These are phyloP conservation scores for Syzygium aromaticum DNA, from an alignment of 345 rosid species.

Conservation along the genomic window DNA sequence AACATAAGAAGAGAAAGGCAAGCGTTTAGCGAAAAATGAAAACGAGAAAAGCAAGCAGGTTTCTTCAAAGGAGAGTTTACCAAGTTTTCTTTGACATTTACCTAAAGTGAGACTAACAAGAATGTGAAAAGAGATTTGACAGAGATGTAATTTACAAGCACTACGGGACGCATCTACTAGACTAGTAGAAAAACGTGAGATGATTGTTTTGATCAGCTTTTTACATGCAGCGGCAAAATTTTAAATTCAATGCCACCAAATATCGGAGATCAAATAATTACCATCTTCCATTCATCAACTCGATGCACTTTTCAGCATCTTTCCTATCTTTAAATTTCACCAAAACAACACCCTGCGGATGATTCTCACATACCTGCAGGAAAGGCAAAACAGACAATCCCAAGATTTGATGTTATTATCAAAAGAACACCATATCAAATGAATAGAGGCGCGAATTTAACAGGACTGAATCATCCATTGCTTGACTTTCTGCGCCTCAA, in stretches of 20 bases:
- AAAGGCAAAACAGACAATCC: not conserved
- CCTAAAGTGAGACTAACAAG: not conserved
- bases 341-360: constrained; percentile 90
- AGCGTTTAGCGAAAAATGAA: not conserved
- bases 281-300: constrained; percentile 95
- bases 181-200: not conserved
- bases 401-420: not conserved
- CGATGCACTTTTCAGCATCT: constrained; percentile 85
- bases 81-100: not conserved
- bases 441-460: not conserved
- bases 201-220: not conserved
- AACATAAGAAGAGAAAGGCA: not conserved
- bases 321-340: constrained; percentile 77
- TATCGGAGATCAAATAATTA: constrained; percentile 7
- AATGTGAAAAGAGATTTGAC: not conserved
- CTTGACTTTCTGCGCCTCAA: not conserved
- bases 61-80: not conserved
- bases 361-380: constrained; percentile 73
- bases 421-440: not conserved
- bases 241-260: not conserved
- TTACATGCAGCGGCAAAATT: not conserved
- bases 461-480: not conserved
- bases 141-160: not conserved
- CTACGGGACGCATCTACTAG: not conserved
- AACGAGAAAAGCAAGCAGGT: not conserved